Evolutionary conservation across 176 grass and related monocot genomes (phyloP).

Genomic region (Eleusine indica): DNA sequence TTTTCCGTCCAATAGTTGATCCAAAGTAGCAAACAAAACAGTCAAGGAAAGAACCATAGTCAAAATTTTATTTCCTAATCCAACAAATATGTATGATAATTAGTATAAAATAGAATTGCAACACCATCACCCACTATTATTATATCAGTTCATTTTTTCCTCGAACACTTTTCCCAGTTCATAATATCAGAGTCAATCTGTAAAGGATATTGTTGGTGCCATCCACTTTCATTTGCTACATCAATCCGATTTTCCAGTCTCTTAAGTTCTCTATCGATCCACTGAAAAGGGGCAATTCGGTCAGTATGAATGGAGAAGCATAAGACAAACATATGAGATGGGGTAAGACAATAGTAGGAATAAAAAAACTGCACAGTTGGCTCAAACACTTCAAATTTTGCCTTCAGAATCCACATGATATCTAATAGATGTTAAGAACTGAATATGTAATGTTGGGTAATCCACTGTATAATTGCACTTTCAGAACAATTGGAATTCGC

Average conservation of each 20-base stretch:
- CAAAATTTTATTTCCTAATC: conserved; percentile 15
- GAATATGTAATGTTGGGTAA: conserved; percentile 25
- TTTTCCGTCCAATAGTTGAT: conserved; percentile 54
- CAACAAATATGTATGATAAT: not conserved
- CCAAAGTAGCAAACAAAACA: conserved; percentile 52
- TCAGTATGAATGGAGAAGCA: conserved; percentile 13
- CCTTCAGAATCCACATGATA: conserved; percentile 9
- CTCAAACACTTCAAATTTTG: conserved; percentile 9
- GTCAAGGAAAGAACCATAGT: conserved; percentile 62
- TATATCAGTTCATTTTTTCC: conserved; percentile 4
- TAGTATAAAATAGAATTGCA: conserved; percentile 16
- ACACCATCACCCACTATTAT: conserved; percentile 7
- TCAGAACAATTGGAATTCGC: not conserved
- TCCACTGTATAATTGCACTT: not conserved
- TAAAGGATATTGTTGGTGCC: conserved; percentile 82
- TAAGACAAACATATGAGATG: not conserved
- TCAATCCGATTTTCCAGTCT: conserved; percentile 61
- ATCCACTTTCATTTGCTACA: conserved; percentile 64
- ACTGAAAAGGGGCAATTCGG: conserved; percentile 54
- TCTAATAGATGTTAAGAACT: conserved; percentile 29
- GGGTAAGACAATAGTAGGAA: conserved; percentile 15
- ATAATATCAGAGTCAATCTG: conserved; percentile 43
- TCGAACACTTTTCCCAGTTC: not conserved
- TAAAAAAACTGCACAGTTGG: not conserved
- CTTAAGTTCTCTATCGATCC: conserved; percentile 71